Percentiles rank a stretch among this genome's conserved stretches.
phyloP scores from a whole-genome alignment of 495 filamentous ascomycete genomes.

The Choiromyces venosus region DNA sequence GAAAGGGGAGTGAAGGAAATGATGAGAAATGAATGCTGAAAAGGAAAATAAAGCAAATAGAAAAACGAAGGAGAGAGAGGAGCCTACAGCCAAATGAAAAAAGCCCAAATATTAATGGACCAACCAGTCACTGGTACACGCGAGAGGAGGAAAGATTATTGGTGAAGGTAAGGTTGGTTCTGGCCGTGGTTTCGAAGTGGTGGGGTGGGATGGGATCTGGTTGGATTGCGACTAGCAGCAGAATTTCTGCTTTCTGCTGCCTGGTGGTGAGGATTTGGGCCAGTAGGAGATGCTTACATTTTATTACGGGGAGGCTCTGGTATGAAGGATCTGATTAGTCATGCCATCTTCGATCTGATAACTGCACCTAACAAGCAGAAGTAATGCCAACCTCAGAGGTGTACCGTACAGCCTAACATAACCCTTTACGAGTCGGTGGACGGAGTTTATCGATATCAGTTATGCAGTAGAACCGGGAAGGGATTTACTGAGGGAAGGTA shows the following conservation, averaged over 20 bases:
- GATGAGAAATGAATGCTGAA: not conserved
- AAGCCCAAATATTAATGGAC: not conserved
- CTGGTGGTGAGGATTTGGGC: not conserved
- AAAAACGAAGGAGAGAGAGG: not conserved
- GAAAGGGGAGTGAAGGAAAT: not conserved
- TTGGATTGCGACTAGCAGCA: not conserved
- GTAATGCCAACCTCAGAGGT: not conserved
- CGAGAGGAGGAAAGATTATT: not conserved
- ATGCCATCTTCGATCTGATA: not conserved
- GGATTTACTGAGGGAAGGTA: not conserved
- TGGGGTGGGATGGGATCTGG: not conserved
- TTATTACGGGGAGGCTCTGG: not conserved
- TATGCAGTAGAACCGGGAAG: slow-evolving; percentile 2
- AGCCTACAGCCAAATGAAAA: not conserved
- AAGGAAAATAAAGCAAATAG: not conserved
- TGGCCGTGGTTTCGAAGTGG: not conserved
- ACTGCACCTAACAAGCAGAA: not conserved
- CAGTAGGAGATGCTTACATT: not conserved
- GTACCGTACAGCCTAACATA: not conserved
- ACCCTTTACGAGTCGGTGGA: not conserved
- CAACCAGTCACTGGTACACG: not conserved
- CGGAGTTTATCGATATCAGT: not conserved
- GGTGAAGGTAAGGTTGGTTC: not conserved
- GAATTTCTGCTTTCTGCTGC: not conserved
- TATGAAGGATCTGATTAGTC: not conserved